phyloP scores from a whole-genome alignment of 129 eudicot species.

The Flaveria bidentis region DNA sequence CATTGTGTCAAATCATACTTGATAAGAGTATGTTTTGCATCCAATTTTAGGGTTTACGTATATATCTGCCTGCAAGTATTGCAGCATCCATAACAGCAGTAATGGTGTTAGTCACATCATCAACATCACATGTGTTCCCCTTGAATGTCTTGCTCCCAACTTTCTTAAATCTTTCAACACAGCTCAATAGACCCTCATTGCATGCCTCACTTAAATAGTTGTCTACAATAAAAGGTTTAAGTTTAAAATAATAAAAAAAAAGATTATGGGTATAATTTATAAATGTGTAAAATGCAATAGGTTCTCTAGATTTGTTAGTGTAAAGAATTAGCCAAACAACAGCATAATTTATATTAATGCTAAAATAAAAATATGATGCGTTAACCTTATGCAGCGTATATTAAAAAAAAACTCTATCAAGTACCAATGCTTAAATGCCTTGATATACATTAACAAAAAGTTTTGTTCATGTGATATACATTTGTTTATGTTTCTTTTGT shows the following conservation, averaged over 20 bases:
- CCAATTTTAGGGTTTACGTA: slow-evolving; percentile 51
- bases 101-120: slow-evolving; percentile 64
- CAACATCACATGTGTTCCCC: slow-evolving; percentile 67
- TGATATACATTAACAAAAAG: too few species aligned
- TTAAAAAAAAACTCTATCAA: not conserved
- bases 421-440: too few species aligned
- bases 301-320: not conserved
- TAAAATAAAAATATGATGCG: not conserved
- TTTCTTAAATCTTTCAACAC: slow-evolving; percentile 54
- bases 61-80: slow-evolving; percentile 59
- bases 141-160: slow-evolving; percentile 54
- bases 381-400: not conserved
- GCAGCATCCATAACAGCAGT: slow-evolving; percentile 73
- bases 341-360: not conserved
- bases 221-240: slow-evolving; percentile 39
- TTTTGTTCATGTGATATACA: too few species aligned
- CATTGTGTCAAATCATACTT: not conserved
- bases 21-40: not conserved
- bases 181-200: slow-evolving; percentile 55
- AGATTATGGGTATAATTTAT: too few species aligned
- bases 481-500: too few species aligned
- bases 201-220: slow-evolving; percentile 66
- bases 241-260: not conserved
- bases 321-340: not conserved
- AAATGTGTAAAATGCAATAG: not conserved